Base-by-base conservation (phyloP, 768 basidiomycete species). In the Tulasnella sp. region DNA sequence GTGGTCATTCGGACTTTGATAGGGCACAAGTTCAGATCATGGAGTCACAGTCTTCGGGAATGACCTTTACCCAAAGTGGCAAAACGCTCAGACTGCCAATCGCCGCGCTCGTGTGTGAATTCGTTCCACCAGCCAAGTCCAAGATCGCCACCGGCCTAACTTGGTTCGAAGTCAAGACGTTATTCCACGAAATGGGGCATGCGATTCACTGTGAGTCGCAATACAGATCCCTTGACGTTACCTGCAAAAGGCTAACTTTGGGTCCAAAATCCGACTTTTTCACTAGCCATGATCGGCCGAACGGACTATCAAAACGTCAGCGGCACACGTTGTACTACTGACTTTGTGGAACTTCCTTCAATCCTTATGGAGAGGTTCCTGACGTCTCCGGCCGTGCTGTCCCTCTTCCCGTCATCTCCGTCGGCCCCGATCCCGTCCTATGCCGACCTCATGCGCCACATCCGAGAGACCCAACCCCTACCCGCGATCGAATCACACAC, bases 111-210 rank as follows among this genome's bases (percentile, higher is more conserved):
- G 85, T 96, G 9, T 97, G 94, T 81, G 96, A 96, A 82, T 98
- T 98, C 81, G 85, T 89, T 29, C 88, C 86, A 39, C 91, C 93
- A 29, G 86, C 89, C 3, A 79, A 87, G 23, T 84, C 87, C n/a
- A 85, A 86, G 16, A 92, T 91, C 0, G 88, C 93, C 6, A 91
- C 94, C 0, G 84, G 91, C 73, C 85, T 99, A 29, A 90, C 91
- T 77, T 99, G 96, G 96, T 92, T 93, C 81, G 96, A 99, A 81
- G 94, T 98, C 11, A 87, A 93, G 83, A 99, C 97, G 2, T 86
- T 99, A 32, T 98, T 96, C 85, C 98, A 99, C 82, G 98, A 99
- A 85, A 98, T 99, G 95, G 98, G 98, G 0, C 98, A 99, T 85
- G 98, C 98, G 15, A 95, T 99, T 90, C 98, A 99, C 83, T 99